Evolutionary conservation across 495 filamentous ascomycete species (phyloP), one percentile per base, ranked within the genome.

Genomic region (Parachaetomium inaequale): DNA sequence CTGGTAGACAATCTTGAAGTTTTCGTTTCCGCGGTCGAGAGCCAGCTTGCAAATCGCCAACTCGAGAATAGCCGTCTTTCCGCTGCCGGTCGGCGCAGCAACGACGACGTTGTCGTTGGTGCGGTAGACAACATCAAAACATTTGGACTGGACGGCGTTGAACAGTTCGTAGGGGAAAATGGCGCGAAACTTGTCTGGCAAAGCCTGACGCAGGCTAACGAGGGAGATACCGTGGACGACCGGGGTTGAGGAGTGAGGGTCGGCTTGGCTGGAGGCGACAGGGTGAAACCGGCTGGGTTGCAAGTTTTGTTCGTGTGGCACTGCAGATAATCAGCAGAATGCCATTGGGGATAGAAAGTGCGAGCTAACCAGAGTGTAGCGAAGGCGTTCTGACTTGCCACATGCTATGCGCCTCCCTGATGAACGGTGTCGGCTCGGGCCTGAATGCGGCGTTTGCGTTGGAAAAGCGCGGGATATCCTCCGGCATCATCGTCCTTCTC

Each of bases 1-100:
- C 77, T 94, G 91, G 64, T 98, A 98, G 10, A 98, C 84, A 59
- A 97, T 88, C 76, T 98, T 98, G 82, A 88, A 95, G 38, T 87
- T 82, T 55, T 87, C 85, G 54, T 81, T 85, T 53, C 80, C 81
- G 55, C 85, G 76, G 15, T 73, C 78, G 45, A 83, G 81, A 12
- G 90, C 81, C 7, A 96, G 77, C 63, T 85, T 85, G 75, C 92
- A 97, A 54, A 98, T 93, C 3, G 94, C 93, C 25, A 98, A 79
- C 71, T 98, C 94, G 50, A 98, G 82, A 23, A 98, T 82, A 1
- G 84, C 90, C 8, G 94, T 98, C 71, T 98, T 98, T 7, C 94
- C 94, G 68, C 92, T 93, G 12, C 93, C 93, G 0, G 94, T 98
- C 0, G 94, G 94, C 17, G 94, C 89, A 7, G 93, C 87, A 26